Evolutionary conservation across 176 grass and related monocot species (phyloP), one percentile per base, ranked within the genome.

Genomic region (Eleusine indica): DNA sequence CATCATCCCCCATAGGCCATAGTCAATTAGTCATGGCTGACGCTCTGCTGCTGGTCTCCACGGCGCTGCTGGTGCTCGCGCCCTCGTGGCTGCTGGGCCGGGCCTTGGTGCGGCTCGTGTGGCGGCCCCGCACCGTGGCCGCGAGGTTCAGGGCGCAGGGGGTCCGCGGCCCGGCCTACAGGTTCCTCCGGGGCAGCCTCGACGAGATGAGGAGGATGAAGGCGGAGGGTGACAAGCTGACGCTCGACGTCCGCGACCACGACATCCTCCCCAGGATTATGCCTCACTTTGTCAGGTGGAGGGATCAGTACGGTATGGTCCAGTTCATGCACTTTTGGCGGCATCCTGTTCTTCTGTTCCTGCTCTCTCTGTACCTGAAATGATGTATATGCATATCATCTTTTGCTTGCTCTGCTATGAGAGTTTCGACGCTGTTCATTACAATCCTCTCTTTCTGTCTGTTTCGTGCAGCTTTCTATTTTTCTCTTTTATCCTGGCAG

Each of bases 201-300:
- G 68, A 70, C 4, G 91, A 90, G 37, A 58, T 87, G 7, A 39
- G 76, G 56, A 70, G 60, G 46, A 79, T 76, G 46, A 84, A 4
- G 42, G 84, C 71, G n/a, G 85, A 21, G n/a, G 80, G 40, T 6
- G 66, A 75, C 32, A 81, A 7, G 9, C 6, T 38, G 28, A 21
- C 25, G 13, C 25, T 87, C 49, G 87, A 79, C 53, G 74, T 74
- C 42, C 47, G 73, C 67, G 80, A 83, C 5, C 91, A 90, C 74
- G 82, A 85, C 66, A 73, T 78, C 81, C 48, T 83, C 6, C 41
- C 73, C 1, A 74, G 81, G 39, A 37, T 85, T 16, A 1, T 82
- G 10, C 87, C 76, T 0, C 87, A 90, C 28, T 79, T 85, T 54
- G 13, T 63, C 67, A 43, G 28, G 7, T 93, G 91, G 87, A 84